A percentile compares a stretch with the other conserved stretches of the same genome.
Conservation (phyloP, 2,329 filamentous ascomycete genomes). For the Sarocladium oryzae region DNA sequence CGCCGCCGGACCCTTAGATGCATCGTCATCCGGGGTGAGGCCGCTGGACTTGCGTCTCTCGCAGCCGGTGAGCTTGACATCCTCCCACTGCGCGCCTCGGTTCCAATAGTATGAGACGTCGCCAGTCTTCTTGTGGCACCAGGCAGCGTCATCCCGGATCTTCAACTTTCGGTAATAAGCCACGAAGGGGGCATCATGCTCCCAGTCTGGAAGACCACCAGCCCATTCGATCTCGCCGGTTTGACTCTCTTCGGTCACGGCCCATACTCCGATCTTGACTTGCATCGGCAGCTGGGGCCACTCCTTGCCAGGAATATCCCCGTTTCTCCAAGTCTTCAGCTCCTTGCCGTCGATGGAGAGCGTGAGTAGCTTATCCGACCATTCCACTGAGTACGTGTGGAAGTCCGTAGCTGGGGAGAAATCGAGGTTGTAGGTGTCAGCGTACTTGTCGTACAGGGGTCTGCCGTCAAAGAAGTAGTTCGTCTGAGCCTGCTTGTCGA, state of each 20-base stretch:
- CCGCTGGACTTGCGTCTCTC: slow-evolving; percentile 12
- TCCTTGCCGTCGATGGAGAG: slow-evolving; percentile 52
- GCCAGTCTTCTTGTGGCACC: slow-evolving; percentile 17
- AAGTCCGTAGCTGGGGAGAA: slow-evolving; percentile 32
- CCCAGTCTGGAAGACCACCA: slow-evolving; percentile 42
- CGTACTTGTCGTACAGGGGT: slow-evolving; percentile 45
- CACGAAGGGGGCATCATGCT: slow-evolving; percentile 18
- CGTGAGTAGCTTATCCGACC: slow-evolving; percentile 50
- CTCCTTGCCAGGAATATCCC: slow-evolving; percentile 36
- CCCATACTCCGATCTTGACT: slow-evolving; percentile 55
- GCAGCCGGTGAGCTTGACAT: slow-evolving; percentile 22
- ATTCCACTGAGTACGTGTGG: slow-evolving; percentile 64
- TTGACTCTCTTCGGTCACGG: slow-evolving; percentile 40
- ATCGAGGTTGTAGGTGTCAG: slow-evolving; percentile 40
- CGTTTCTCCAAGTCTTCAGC: slow-evolving; percentile 30
- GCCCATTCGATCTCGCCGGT: slow-evolving; percentile 63
- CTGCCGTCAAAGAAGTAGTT: slow-evolving; percentile 73
- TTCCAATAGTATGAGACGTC: slow-evolving; percentile 22
- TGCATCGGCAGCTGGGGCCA: slow-evolving; percentile 68
- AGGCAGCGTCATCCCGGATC: slow-evolving; percentile 24
- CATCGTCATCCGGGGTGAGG: background rate
- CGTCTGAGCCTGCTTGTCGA: slow-evolving; percentile 56
- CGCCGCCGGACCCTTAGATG: slow-evolving; percentile 10
- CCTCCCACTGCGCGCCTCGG: slow-evolving; percentile 22
- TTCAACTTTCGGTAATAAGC: slow-evolving; percentile 21